Evolutionary conservation across 2,329 filamentous ascomycete species (phyloP), one percentile per base, ranked within the genome.

Genomic region (Fusarium irregulare): DNA sequence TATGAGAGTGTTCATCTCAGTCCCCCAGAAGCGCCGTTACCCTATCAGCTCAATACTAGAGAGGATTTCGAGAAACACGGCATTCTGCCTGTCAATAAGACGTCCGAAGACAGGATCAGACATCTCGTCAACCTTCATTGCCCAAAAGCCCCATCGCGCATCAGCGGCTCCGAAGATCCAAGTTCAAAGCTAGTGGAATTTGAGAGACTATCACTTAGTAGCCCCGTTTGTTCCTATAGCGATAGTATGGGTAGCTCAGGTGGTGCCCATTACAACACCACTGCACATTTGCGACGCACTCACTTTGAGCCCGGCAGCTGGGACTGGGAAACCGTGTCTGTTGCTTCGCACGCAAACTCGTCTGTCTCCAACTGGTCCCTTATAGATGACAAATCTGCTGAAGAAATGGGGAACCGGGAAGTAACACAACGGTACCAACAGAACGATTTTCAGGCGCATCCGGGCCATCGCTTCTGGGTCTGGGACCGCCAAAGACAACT

Each of bases 401-500:
- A 21, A 21, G 21, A 21, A 21, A 21, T 21, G 21, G 21, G 10
- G 8, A 25, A 49, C 2, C 28, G 27, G 6, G 14, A 20, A 7
- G 14, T 12, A 5, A 6, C 28, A n/a, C 28, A 40, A 6, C 27
- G 45, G 11, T 16, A 21, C 13, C 49, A 56, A 12, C 25, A 11
- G 6, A 25, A 20, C 10, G 62, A 70, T 14, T 70, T 70, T 12
- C 58, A 67, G 9, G 20, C 20, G 4, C 58, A 68, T 12, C 63
- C 67, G 0, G 58, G 67, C 2, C 67, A 70, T 12, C 37, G 25
- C 3, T 56, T 48, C 6, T 70, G 67, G 67, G 34, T 41, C 27
- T 70, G 67, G 67, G 63, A 71, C 11, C 23, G 30, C 1, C 45
- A 60, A 32, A 68, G 44, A 21, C 54, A 64, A 9, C 67, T 51